Base-by-base conservation (phyloP, 495 filamentous ascomycete species). In the Podospora pseudopauciseta region DNA sequence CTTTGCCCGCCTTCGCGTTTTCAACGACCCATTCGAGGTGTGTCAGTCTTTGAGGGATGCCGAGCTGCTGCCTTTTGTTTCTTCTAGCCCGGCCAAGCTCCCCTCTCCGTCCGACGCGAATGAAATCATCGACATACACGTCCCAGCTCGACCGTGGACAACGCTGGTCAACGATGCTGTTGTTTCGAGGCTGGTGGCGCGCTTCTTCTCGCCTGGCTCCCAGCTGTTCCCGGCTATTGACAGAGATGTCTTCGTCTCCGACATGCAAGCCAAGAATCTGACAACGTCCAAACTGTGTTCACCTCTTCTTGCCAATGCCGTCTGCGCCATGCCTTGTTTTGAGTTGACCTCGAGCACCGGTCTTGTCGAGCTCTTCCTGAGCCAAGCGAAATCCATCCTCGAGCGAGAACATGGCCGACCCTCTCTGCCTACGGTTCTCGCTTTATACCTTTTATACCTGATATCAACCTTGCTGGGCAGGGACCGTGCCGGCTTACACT, bases 61-160 rank as follows among this genome's bases (percentile, higher is more conserved):
- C 3, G 61, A 39, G 59, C 20, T 28, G 20, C 7, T 61, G 18
- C 61, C 30, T 4, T 49, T 19, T 49, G 23, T 19, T n/a, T 32
- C 61, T 18, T 63, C 30, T 3, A 13, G 9, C 7, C 30, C 16
- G 16, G 32, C 2, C 11, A n/a, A 28, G 4, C 16, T 32, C 18
- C 16, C 30, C 18, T 49, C 39, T 16, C 39, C 39, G 13, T 9
- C 39, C 0, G 39, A 49, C 15, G 15, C 39, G 15, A 49, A 49
- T 49, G 39, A 49, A 49, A 11, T 49, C 11, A 7, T 9, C 19
- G 32, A 63, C 20, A 5, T 63, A 30, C 30, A 9, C 18, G 30
- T 63, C 5, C 61, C 61, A 39, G 61, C 61, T n/a, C 28, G 34
- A 23, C 61, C 61, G 18, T 63, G 61, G 61, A 63, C 61, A 32